These are phyloP conservation scores for Paraphaeosphaeria sporulosa DNA, from an alignment of 2,329 filamentous ascomycete genomes.

Conservation along the genomic window DNA sequence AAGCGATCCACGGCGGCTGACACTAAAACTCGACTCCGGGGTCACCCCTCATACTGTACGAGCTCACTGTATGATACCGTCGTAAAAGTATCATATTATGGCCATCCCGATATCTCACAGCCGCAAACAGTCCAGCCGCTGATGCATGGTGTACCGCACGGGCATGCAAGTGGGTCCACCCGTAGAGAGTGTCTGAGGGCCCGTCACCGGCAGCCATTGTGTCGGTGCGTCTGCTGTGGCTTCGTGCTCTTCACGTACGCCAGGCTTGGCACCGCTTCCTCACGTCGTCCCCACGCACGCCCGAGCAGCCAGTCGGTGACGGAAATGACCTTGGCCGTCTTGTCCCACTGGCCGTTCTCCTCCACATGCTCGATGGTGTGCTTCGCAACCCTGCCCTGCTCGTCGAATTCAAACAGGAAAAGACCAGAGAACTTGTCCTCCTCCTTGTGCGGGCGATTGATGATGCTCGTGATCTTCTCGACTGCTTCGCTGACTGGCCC, in stretches of 20 bases:
- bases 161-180: background rate
- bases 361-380: slow-evolving; percentile 96
- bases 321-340: slow-evolving; percentile 83
- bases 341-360: slow-evolving; percentile 82
- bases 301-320: slow-evolving; percentile 95
- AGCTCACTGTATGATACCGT: no score
- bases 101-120: no score
- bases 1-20: background rate
- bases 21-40: no score
- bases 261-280: slow-evolving; percentile 53
- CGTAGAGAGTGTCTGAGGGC: background rate
- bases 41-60: no score
- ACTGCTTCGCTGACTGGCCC: slow-evolving; percentile 58
- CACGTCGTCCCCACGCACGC: slow-evolving; percentile 67
- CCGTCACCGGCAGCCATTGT: slow-evolving; percentile 11
- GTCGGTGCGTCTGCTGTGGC: slow-evolving; percentile 17
- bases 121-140: no score
- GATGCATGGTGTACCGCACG: background rate
- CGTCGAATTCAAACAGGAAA: slow-evolving; percentile 96
- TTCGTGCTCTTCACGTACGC: slow-evolving; percentile 45
- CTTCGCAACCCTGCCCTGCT: slow-evolving; percentile 79
- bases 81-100: no score
- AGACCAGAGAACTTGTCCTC: slow-evolving; percentile 83
- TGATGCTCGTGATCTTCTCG: slow-evolving; percentile 63
- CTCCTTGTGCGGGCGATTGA: slow-evolving; percentile 56